phyloP scores from a whole-genome alignment of 306 rosid genomes.

The Biancaea sappan region DNA sequence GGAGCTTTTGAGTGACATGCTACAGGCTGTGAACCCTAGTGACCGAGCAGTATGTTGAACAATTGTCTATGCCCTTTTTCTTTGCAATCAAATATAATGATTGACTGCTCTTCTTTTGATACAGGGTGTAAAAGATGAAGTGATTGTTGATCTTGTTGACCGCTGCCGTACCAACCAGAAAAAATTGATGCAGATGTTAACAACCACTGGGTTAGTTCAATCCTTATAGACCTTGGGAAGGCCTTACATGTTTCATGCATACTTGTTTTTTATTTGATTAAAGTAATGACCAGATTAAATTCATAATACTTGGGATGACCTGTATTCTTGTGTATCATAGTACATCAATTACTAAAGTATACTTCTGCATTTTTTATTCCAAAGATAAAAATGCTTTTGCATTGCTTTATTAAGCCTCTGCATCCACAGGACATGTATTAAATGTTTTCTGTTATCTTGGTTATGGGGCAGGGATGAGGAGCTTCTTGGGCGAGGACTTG shows the following conservation, averaged over 20 bases:
- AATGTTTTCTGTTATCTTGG: conserved; percentile 24
- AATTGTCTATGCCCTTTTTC: conserved; percentile 24
- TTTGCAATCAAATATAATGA: conserved; percentile 15
- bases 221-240: neutral
- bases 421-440: neutral
- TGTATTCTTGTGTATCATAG: neutral
- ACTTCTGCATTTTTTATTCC: conserved; percentile 16
- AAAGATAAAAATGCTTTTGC: too few species aligned
- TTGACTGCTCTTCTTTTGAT: conserved; percentile 31
- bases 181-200: conserved; percentile 95
- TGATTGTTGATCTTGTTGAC: conserved; percentile 81
- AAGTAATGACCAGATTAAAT: neutral
- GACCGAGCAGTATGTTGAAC: conserved; percentile 63
- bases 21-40: conserved; percentile 81
- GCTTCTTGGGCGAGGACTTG: conserved; percentile 93
- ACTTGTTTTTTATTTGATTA: neutral
- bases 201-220: conserved; percentile 85
- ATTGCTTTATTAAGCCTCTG: conserved; percentile 6
- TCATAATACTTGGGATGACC: neutral
- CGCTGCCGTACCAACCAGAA: conserved; percentile 91
- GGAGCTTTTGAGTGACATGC: conserved; percentile 94
- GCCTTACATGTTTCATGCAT: conserved; percentile 11
- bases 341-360: neutral
- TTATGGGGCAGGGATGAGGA: conserved; percentile 78
- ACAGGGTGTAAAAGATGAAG: conserved; percentile 88